Evolutionary conservation across 345 rosid genomes (phyloP).

Genomic region (Pugionium dolabratum): DNA sequence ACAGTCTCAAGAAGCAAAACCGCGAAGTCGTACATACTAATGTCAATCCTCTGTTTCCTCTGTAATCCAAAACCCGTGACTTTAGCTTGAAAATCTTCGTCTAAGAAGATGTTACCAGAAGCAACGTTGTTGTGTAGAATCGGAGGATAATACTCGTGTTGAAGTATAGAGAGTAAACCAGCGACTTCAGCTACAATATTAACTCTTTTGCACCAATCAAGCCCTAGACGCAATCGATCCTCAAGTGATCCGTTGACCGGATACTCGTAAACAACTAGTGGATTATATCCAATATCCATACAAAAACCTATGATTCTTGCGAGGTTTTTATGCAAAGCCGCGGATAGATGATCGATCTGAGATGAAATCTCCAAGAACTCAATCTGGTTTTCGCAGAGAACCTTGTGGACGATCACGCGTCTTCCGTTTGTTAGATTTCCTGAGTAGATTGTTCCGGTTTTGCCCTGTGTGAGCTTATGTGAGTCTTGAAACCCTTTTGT

Average conservation of each 20-base stretch:
- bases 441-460: slow-evolving; percentile 53
- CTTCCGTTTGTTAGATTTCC: slow-evolving; percentile 67
- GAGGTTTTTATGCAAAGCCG: slow-evolving; percentile 60
- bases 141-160: slow-evolving; percentile 68
- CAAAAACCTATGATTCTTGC: slow-evolving; percentile 75
- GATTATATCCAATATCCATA: slow-evolving; percentile 53
- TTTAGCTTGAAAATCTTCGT: slow-evolving; percentile 57
- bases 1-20: slow-evolving; percentile 67
- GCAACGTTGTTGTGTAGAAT: slow-evolving; percentile 58
- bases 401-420: slow-evolving; percentile 65
- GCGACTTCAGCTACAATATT: slow-evolving; percentile 69
- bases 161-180: slow-evolving; percentile 59
- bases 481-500: slow-evolving; percentile 60
- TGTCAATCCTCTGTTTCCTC: slow-evolving; percentile 36
- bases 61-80: slow-evolving; percentile 64
- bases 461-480: slow-evolving; percentile 52
- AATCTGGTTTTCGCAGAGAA: slow-evolving; percentile 53
- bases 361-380: slow-evolving; percentile 62
- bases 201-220: slow-evolving; percentile 74
- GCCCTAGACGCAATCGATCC: slow-evolving; percentile 53
- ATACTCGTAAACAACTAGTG: slow-evolving; percentile 66
- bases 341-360: slow-evolving; percentile 56
- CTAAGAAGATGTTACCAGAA: slow-evolving; percentile 58
- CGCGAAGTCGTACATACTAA: slow-evolving; percentile 65
- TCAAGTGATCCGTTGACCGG: slow-evolving; percentile 66